phyloP scores from a whole-genome alignment of 176 grass and related monocot genomes.

The Eragrostis nindensis region DNA sequence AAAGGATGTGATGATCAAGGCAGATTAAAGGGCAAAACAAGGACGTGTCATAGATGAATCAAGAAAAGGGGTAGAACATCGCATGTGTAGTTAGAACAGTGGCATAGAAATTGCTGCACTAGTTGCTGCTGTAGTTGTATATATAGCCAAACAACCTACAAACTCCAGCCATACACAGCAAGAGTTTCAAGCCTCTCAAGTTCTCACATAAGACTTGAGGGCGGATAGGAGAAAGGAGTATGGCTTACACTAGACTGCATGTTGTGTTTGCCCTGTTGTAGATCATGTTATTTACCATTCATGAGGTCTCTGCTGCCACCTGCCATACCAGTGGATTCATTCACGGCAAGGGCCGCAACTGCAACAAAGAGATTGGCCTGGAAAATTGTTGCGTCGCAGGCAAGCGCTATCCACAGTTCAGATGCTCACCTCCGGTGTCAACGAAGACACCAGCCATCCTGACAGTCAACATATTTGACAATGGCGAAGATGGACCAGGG shows the following conservation, averaged over 20 bases:
- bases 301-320: slow-evolving; percentile 20
- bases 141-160: not conserved
- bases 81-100: not conserved
- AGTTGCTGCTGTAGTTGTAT: not conserved
- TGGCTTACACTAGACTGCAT: not conserved
- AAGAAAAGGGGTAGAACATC: slow-evolving; percentile 24
- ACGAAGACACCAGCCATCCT: slow-evolving; percentile 34
- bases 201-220: too few species aligned
- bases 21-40: slow-evolving; percentile 4
- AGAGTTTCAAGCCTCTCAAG: too few species aligned
- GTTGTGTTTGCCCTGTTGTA: not conserved
- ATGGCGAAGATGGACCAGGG: not conserved
- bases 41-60: slow-evolving; percentile 20
- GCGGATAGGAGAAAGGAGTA: not conserved
- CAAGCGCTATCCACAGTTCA: slow-evolving; percentile 38
- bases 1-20: slow-evolving; percentile 8
- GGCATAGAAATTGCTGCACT: slow-evolving; percentile 24
- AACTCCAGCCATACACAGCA: not conserved
- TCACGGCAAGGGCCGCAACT: slow-evolving; percentile 28
- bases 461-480: slow-evolving; percentile 29
- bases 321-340: slow-evolving; percentile 18
- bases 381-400: slow-evolving; percentile 39
- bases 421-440: slow-evolving; percentile 57
- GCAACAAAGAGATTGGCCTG: not conserved
- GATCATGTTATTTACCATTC: not conserved